Evolutionary conservation across 2,329 filamentous ascomycete species (phyloP), one percentile per base, ranked within the genome.

Genomic region (Niveomyces coronatus): DNA sequence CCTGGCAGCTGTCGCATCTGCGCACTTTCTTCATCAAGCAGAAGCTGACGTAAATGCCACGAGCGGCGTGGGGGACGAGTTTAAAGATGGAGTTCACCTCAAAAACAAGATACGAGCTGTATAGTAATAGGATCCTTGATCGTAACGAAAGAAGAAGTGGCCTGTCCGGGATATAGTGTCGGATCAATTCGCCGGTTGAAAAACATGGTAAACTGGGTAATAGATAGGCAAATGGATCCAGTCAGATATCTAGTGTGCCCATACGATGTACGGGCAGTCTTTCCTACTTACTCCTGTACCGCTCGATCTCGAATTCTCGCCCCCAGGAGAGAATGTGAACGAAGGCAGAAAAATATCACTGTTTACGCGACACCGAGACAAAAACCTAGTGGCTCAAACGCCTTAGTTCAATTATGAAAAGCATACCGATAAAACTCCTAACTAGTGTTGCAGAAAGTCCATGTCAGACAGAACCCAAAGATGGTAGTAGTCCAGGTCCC

Each of bases 11-110:
- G 32, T 94, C 87, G 38, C 89, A 98, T 64, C 74, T 98, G 52
- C 76, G 91, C 50, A 83, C 85, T 32, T 98, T 98, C 75, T 98
- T 98, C 70, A 98, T 98, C 71, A 98, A 98, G 75, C 89, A 96
- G 70, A 98, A 98, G 74, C 79, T 98, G 60, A 96, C 91, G 43
- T 98, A 76, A 63, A 33, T n/a, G 10, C 7, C 8, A 5, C 26
- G 8, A 24, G 13, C 8, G 23, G 13, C 8, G 14, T 28, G 9
- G 14, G 9, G 22, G 30, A 29, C 10, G 22, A n/a, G n/a, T n/a
- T n/a, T n/a, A 23, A 8, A 24, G 23, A 24, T 37, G 23, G 26
- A 29, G 14, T 26, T 35, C 28, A n/a, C n/a, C n/a, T n/a, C n/a
- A n/a, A n/a, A n/a, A n/a, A n/a, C n/a, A n/a, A n/a, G n/a, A n/a